These are phyloP conservation scores for Lactarius psammicola DNA, from an alignment of 768 basidiomycete species.

Conservation along the genomic window DNA sequence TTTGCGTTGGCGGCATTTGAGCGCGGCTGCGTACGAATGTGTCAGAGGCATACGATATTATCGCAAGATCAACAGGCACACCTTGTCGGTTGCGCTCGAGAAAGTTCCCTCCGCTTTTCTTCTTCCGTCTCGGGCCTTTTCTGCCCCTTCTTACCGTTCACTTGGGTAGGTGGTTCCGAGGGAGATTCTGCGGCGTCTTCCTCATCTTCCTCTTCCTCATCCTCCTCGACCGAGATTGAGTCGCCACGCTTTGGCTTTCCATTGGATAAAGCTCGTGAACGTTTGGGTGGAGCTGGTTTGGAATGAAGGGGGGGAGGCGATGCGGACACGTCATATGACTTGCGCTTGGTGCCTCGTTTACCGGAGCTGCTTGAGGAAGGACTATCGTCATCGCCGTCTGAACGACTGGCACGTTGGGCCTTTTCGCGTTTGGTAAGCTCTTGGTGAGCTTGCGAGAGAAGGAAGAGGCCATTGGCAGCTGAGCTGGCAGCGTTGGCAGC, in stretches of 20 bases:
- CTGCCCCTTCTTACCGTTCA: conserved; percentile 33
- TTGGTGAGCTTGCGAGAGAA: conserved; percentile 93
- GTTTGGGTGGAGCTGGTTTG: conserved; percentile 34
- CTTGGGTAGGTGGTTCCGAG: neutral
- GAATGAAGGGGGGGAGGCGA: conserved; percentile 28
- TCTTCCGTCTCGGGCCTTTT: conserved; percentile 97
- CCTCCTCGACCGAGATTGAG: conserved; percentile 33
- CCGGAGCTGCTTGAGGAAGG: conserved; percentile 32
- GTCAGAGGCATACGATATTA: conserved; percentile 20
- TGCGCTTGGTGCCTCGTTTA: conserved; percentile 71
- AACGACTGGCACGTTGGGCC: conserved; percentile 58
- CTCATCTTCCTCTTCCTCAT: conserved; percentile 39
- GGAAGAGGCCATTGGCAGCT: conserved; percentile 90
- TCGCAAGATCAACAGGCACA: conserved; percentile 38
- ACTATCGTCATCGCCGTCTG: conserved; percentile 32
- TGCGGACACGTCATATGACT: conserved; percentile 50
- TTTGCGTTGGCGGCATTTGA: conserved; percentile 98
- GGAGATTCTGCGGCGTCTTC: conserved; percentile 36
- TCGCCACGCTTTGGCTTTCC: conserved; percentile 31
- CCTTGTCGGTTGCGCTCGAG: conserved; percentile 97
- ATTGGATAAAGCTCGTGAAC: conserved; percentile 37
- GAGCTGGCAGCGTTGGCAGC: conserved; percentile 60
- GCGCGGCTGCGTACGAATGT: conserved; percentile 61
- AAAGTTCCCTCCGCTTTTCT: conserved; percentile 95
- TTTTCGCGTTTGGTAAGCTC: conserved; percentile 96